Evolutionary conservation across 2,329 filamentous ascomycete genomes (phyloP), one percentile per base, ranked within the genome.

Genomic region (Trichoderma polysporum): DNA sequence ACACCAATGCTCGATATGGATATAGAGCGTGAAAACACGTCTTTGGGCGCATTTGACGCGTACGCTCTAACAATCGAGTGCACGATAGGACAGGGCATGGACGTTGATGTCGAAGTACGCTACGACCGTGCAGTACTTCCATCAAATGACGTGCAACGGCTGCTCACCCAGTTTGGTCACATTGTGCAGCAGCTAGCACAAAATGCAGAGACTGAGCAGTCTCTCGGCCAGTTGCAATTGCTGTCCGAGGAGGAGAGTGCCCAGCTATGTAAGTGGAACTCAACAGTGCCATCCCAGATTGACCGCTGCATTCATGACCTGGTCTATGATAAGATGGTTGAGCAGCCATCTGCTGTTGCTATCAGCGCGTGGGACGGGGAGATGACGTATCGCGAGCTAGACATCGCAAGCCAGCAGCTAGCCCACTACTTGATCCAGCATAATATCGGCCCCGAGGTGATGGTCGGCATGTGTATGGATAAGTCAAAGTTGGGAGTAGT

Each of bases 251-350:
- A 49, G 29, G 41, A 61, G n/a, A 37, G 25, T 9, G n/a, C 25
- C 8, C 81, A 50, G 5, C 37, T 69, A 3, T 15, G 29, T 17
- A 19, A 58, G 15, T 29, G 81, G 85, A 52, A 74, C 25, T 15
- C 50, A 1, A 2, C 8, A 0, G 68, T 71, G 19, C 71, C 73
- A 0, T 45, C 64, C 10, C n/a, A 58, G 2, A n/a, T 72, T 17
- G 25, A 72, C 2, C 2, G 52, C 0, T 80, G 78, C 50, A 79
- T 83, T 69, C 82, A 84, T 53, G 77, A 82, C 31, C 69, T 81
- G 59, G 76, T 83, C 50, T 74, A 77, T 4, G 72, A 77, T 10
- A 33, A 25, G n/a, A 54, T 54, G 17, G 50, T 54, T 29, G 50
- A 25, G 9, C 50, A 53, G 54, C 54, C 54, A 22, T 15, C 17